Conservation (phyloP, 1,284 basidiomycete genomes). For the Fomes fomentarius region DNA sequence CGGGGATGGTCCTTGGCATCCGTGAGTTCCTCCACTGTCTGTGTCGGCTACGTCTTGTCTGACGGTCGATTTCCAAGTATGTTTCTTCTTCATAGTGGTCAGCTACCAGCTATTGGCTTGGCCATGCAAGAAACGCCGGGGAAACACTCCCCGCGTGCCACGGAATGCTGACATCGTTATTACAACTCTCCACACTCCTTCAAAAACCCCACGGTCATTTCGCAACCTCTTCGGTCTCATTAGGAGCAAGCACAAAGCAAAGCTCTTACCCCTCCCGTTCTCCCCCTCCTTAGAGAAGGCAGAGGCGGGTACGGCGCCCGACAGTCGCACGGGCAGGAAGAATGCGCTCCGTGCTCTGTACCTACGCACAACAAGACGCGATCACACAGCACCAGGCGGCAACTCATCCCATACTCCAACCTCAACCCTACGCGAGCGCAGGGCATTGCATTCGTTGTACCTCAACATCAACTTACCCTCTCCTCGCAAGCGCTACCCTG, state of each 20-base stretch:
- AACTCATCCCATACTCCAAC: no score
- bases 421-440: slow-evolving; percentile 15
- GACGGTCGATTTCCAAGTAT: slow-evolving; percentile 15
- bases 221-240: background rate
- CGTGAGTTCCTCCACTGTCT: slow-evolving; percentile 22
- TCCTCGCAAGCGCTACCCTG: slow-evolving; percentile 15
- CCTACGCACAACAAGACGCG: slow-evolving; percentile 14
- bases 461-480: slow-evolving; percentile 9
- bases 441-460: slow-evolving; percentile 12
- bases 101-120: slow-evolving; percentile 32
- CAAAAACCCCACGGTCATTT: slow-evolving; percentile 11
- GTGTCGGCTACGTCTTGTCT: background rate
- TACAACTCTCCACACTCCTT: slow-evolving; percentile 22
- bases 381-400: slow-evolving; percentile 7
- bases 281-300: slow-evolving; percentile 4
- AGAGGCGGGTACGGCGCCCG: background rate
- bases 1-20: slow-evolving; percentile 33
- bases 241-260: background rate
- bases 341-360: slow-evolving; percentile 20
- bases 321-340: background rate
- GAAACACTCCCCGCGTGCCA: slow-evolving; percentile 6
- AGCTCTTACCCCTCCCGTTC: background rate
- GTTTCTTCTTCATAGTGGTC: slow-evolving; percentile 31
- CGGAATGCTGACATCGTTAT: slow-evolving; percentile 3
- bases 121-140: slow-evolving; percentile 18